These are phyloP conservation scores for Hypericum androsaemum DNA, from an alignment of 345 rosid genomes.

Conservation along the genomic window DNA sequence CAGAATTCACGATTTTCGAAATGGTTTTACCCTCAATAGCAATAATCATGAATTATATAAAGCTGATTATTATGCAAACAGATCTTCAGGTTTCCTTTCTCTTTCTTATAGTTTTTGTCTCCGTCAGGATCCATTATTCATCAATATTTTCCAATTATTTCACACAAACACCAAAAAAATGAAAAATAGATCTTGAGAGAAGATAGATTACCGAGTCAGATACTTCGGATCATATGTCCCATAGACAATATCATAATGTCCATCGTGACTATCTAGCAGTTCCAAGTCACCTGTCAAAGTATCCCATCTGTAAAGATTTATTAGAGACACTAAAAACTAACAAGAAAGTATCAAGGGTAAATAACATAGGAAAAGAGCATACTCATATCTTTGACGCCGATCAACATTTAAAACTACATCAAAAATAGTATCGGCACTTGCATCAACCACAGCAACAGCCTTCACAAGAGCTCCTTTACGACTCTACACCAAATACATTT, in stretches of 20 bases:
- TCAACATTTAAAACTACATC: slow-evolving; percentile 70
- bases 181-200: background rate
- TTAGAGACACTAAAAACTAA: slow-evolving; percentile 18
- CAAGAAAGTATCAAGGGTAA: slow-evolving; percentile 10
- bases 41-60: too few relatives aligned
- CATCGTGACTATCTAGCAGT: slow-evolving; percentile 73
- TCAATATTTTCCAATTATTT: too few relatives aligned
- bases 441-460: slow-evolving; percentile 82
- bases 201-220: slow-evolving; percentile 56
- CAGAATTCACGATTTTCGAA: too few relatives aligned
- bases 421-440: slow-evolving; percentile 74
- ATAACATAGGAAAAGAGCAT: slow-evolving; percentile 24
- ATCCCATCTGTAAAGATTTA: slow-evolving; percentile 79
- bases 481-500: slow-evolving; percentile 22
- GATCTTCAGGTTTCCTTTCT: too few relatives aligned
- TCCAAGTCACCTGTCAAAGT: slow-evolving; percentile 81
- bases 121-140: too few relatives aligned
- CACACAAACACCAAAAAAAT: background rate
- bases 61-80: too few relatives aligned
- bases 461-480: slow-evolving; percentile 77
- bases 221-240: slow-evolving; percentile 76
- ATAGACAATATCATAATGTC: slow-evolving; percentile 80
- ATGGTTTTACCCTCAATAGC: too few relatives aligned
- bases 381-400: slow-evolving; percentile 80
- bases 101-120: too few relatives aligned